Evolutionary conservation across 306 rosid genomes (phyloP).

Genomic region (Chamaecrista fasciculata): DNA sequence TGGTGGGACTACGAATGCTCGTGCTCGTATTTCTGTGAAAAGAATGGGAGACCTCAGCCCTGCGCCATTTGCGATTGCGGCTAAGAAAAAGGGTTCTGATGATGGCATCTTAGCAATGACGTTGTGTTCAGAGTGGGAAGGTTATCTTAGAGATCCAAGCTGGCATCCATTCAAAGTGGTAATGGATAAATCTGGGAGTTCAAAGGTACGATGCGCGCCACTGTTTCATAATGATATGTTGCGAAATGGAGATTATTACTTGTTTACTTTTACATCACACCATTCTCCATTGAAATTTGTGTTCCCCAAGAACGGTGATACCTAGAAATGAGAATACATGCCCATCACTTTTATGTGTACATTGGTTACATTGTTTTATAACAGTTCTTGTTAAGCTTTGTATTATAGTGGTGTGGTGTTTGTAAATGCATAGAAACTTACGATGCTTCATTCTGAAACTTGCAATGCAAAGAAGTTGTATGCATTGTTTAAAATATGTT

Average conservation of each 20-base stretch:
- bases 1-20: not conserved
- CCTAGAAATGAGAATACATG: not conserved
- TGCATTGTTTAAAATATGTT: not conserved
- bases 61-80: constrained; percentile 39
- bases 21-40: not conserved
- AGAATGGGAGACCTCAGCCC: constrained; percentile 32
- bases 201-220: constrained; percentile 30
- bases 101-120: not conserved
- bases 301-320: not conserved
- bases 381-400: not conserved
- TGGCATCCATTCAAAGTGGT: constrained; percentile 82
- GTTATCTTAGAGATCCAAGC: constrained; percentile 56
- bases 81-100: constrained; percentile 7
- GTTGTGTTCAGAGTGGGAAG: constrained; percentile 49
- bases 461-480: not conserved
- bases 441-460: not conserved
- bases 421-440: not conserved
- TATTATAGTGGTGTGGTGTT: not conserved
- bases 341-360: not conserved
- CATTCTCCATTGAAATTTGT: not conserved
- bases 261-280: not conserved
- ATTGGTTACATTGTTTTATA: not conserved
- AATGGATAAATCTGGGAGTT: constrained; percentile 28
- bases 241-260: not conserved
- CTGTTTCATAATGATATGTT: not conserved